Evolutionary conservation across 1,284 basidiomycete genomes (phyloP), one percentile per base, ranked within the genome.

Genomic region (Calocybe gambosa): DNA sequence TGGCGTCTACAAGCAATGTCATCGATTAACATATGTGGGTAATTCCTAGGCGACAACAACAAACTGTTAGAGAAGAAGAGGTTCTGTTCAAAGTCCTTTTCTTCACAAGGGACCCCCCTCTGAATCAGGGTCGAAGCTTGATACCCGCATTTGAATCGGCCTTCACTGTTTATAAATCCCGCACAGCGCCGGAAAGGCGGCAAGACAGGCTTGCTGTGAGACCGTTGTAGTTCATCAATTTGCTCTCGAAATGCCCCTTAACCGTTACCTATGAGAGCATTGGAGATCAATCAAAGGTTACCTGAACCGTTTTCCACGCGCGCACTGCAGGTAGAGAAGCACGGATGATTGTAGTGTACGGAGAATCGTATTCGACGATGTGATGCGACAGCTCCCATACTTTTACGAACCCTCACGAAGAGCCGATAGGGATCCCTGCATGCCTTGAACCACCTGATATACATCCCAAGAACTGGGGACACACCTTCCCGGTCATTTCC

Each of bases 131-230:
- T 33, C 46, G 21, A 34, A 15, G n/a, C 15, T 9, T 52, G 53
- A 55, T 53, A 51, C 51, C 53, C 53, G 53, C 51, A 29, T 9
- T 52, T 39, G 39, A 48, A 43, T 42, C 43, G 44, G 50, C 28
- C 29, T 34, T 47, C 16, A 23, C 42, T 31, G 25, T 44, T 43
- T 49, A 34, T 50, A 49, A 46, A 42, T 37, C 46, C 28, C 49
- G 51, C 46, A 44, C 47, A 50, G 34, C 23, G 40, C 34, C 49
- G 26, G 38, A 31, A 35, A 40, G 18, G 13, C 45, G 40, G 40
- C 47, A 48, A 42, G 49, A 18, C 38, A 37, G 42, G 35, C 20
- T 46, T 42, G 37, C 42, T 8, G 8, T 34, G 31, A 5, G 28
- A 26, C 9, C 9, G 13, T 10, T 29, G n/a, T 29, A 29, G 13